Base-by-base conservation (phyloP, 352 stramenopile genomes). In the Phytophthora agathidicida region DNA sequence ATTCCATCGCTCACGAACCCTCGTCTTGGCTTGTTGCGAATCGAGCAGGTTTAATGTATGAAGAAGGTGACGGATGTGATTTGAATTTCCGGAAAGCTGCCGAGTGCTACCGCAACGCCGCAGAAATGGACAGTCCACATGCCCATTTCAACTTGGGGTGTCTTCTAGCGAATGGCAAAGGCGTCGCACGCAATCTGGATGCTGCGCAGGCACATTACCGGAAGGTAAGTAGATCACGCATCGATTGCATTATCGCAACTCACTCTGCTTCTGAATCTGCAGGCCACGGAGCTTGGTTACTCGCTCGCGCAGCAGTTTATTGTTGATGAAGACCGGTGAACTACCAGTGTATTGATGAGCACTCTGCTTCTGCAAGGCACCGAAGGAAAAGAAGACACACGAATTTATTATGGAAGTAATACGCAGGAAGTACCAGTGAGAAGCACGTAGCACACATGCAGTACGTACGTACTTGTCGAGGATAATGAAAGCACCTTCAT, bases 111-210 rank as follows among this genome's bases (percentile, higher is more conserved):
- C 75, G 77, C 10, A 57, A 58, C 43, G 83, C 81, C 1, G 71
- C 77, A 7, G 71, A 76, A 36, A 53, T 76, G 16, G 54, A 68
- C 9, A 80, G 64, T 32, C 69, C 81, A 1, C 77, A 92, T 49
- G 80, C 79, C 4, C 81, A 94, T 54, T 93, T 94, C 53, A 94
- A 94, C 45, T 71, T 91, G 16, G 85, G 78, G 5, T 90, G 80
- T 31, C 60, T 94, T 17, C 60, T 93, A 1, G 71, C 69, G 0
- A 39, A 80, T 19, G 81, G 85, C 41, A 90, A 89, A 60, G 83
- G 81, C 38, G 80, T 92, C 5, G 20, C 60, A 23, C 78, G 78
- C 24, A 85, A 91, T 50, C 23, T 60, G 0, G 72, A 83, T 13
- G 70, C 80, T 17, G 86, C 83, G 3, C 72, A 87, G n/a, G 64